Conservation (phyloP, 768 basidiomycete species). For the Sporobolomyces roseus region DNA sequence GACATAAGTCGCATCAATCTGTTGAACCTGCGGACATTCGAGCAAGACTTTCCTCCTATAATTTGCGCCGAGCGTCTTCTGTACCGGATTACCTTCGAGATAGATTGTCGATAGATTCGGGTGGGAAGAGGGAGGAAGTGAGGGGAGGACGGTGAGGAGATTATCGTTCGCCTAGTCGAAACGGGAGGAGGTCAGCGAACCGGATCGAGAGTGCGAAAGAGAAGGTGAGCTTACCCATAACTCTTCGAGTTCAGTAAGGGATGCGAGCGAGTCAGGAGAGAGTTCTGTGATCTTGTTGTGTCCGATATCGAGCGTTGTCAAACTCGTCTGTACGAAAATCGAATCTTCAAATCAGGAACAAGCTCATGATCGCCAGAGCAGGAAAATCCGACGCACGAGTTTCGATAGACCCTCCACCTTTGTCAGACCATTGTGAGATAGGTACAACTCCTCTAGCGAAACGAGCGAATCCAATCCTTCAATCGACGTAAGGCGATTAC, state of each 20-base stretch:
- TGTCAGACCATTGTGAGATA: slow-evolving; percentile 88
- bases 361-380: neutral
- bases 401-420: slow-evolving; percentile 76
- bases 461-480: slow-evolving; percentile 71
- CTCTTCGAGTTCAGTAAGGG: slow-evolving; percentile 74
- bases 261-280: slow-evolving; percentile 65
- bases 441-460: slow-evolving; percentile 79
- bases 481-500: slow-evolving; percentile 84
- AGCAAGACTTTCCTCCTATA: slow-evolving; percentile 89
- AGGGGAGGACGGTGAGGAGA: slow-evolving; percentile 65
- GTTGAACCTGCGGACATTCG: slow-evolving; percentile 78
- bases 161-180: slow-evolving; percentile 74
- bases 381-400: slow-evolving; percentile 57
- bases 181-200: neutral
- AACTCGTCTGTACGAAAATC: slow-evolving; percentile 54
- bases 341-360: neutral
- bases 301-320: slow-evolving; percentile 81
- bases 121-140: slow-evolving; percentile 65
- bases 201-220: neutral
- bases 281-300: slow-evolving; percentile 74
- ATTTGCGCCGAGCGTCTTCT: slow-evolving; percentile 65
- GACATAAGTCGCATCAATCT: slow-evolving; percentile 87
- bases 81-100: slow-evolving; percentile 91
- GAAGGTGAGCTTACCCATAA: slow-evolving; percentile 68
- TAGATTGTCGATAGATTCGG: slow-evolving; percentile 78